Percentiles rank a stretch among this genome's conserved stretches.
These are phyloP conservation scores for Aspergillus arachidicola DNA, from an alignment of 2,329 filamentous ascomycete genomes.

Conservation along the genomic window DNA sequence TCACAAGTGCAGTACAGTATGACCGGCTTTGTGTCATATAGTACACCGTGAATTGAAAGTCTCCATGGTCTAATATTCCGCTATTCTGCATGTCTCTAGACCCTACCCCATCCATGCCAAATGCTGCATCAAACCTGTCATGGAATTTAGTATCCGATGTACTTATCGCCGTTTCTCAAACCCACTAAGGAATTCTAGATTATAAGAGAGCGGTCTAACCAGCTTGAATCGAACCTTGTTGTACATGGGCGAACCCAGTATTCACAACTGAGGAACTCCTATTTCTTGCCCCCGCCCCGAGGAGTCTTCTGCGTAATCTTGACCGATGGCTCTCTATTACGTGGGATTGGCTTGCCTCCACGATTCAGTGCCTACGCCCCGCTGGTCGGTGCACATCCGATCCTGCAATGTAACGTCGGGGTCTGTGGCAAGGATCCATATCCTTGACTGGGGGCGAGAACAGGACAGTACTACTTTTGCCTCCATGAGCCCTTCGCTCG, in stretches of 20 bases:
- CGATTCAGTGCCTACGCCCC: not conserved
- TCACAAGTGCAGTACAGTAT: not conserved
- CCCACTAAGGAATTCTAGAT: not conserved
- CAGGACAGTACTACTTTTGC: not conserved
- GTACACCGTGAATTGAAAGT: not conserved
- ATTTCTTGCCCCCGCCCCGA: not conserved
- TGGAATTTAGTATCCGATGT: not conserved
- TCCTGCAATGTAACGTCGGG: not conserved
- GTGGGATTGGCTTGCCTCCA: not conserved
- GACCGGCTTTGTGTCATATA: not conserved
- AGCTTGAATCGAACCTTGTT: not conserved
- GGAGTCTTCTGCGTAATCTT: not conserved
- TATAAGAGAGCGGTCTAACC: not conserved
- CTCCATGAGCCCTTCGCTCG: not conserved
- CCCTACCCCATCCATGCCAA: not conserved
- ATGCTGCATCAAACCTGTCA: not conserved
- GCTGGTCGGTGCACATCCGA: not conserved
- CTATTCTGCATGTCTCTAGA: not conserved
- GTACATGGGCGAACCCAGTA: not conserved
- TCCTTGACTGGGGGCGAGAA: not conserved
- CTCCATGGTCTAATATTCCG: not conserved
- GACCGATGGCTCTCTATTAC: not conserved
- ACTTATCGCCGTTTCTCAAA: not conserved
- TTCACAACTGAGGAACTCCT: not conserved
- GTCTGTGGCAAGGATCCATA: not conserved